These are phyloP conservation scores for Fagus sylvatica DNA, from an alignment of 306 rosid genomes.

Conservation along the genomic window DNA sequence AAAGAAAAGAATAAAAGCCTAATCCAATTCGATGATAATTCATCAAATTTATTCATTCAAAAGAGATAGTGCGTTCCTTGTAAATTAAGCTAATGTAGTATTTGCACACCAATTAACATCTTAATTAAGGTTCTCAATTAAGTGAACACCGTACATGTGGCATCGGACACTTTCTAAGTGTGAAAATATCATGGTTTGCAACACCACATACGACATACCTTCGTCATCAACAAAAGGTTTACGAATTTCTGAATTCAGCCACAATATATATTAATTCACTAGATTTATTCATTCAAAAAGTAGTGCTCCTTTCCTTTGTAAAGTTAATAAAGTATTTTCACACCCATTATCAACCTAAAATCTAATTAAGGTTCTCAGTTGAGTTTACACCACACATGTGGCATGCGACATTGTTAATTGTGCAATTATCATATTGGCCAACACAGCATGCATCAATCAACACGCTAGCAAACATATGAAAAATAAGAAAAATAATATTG, in stretches of 20 bases:
- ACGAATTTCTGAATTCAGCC: neutral
- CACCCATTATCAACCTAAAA: neutral
- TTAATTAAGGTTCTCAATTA: neutral
- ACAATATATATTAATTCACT: neutral
- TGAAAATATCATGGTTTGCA: too few relatives aligned
- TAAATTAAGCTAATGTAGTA: neutral
- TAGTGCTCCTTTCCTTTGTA: neutral
- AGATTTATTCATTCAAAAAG: neutral
- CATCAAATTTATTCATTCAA: neutral
- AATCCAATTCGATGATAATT: neutral
- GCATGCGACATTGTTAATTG: neutral
- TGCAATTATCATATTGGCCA: constrained; percentile 4
- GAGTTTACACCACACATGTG: neutral
- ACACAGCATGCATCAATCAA: neutral
- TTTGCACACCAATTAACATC: neutral
- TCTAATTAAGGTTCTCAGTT: neutral
- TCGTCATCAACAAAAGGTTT: neutral
- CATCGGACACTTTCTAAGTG: too few relatives aligned
- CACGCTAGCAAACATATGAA: neutral
- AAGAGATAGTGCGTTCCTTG: neutral
- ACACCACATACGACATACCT: too few relatives aligned
- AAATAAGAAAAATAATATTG: neutral
- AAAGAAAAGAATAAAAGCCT: neutral
- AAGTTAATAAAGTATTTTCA: neutral
- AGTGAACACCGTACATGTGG: neutral